Evolutionary conservation across 345 rosid genomes (phyloP).

Genomic region (Noccaea caerulescens): DNA sequence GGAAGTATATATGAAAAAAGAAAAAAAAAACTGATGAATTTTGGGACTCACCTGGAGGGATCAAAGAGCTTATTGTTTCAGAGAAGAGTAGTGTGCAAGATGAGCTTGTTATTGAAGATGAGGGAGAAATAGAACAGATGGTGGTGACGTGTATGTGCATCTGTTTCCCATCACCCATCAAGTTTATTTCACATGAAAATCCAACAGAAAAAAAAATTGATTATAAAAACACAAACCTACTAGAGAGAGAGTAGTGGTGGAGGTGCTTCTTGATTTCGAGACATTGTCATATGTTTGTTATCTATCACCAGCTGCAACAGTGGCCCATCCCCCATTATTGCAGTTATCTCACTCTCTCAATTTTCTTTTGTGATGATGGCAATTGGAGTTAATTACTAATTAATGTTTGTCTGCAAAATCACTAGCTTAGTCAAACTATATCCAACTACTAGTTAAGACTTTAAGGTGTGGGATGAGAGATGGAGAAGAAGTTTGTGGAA

Average conservation of each 20-base stretch:
- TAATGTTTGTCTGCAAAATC: constrained; percentile 26
- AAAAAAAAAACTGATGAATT: neutral
- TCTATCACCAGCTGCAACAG: constrained; percentile 39
- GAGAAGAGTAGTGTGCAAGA: constrained; percentile 1
- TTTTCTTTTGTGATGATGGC: constrained; percentile 28
- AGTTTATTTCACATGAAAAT: constrained; percentile 40
- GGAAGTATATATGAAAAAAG: neutral
- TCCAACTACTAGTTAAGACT: constrained; percentile 26
- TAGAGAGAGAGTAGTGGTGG: constrained; percentile 36
- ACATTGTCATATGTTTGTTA: constrained; percentile 44
- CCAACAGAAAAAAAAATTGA: constrained; percentile 24
- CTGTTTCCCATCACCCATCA: constrained; percentile 46
- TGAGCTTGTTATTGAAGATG: constrained; percentile 26
- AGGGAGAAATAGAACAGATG: constrained; percentile 14
- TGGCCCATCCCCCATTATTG: constrained; percentile 47
- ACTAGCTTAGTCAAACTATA: constrained; percentile 33
- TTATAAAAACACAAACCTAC: constrained; percentile 37
- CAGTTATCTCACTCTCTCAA: constrained; percentile 23
- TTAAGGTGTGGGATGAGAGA: constrained; percentile 5
- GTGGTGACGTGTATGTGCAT: constrained; percentile 31
- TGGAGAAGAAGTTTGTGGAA: neutral
- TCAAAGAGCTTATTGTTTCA: constrained; percentile 20
- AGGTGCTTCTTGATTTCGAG: constrained; percentile 46
- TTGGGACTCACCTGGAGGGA: constrained; percentile 18
- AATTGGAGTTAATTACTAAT: constrained; percentile 17